A percentile compares a stretch with the other conserved stretches of the same genome.
phyloP scores from a whole-genome alignment of 495 filamentous ascomycete genomes.

The Talaromyces nanjingensis region DNA sequence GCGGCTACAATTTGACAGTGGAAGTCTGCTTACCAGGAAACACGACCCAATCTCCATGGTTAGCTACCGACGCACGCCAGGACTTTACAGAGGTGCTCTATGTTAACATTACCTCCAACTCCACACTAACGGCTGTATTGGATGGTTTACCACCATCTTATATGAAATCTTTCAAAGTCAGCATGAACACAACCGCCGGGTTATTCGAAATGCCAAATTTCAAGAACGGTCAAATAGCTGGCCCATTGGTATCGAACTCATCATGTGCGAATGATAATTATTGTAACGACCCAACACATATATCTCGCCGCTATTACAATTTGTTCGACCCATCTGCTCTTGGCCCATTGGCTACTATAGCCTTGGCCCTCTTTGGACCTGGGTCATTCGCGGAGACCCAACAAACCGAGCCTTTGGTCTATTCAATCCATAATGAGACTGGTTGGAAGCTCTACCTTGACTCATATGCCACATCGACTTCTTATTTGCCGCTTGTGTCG shows the following conservation, averaged over 20 bases:
- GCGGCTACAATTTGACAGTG: neutral
- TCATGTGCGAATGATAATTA: neutral
- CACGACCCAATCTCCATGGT: conserved; percentile 12
- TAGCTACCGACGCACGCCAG: conserved; percentile 11
- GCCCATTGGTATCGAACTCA: conserved; percentile 14
- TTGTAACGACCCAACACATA: neutral
- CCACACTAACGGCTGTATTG: conserved; percentile 3
- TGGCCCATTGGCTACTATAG: conserved; percentile 20
- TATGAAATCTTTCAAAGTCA: conserved; percentile 12
- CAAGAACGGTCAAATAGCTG: conserved; percentile 17
- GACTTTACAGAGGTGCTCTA: conserved; percentile 16
- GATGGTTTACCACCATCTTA: neutral
- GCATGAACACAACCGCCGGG: conserved; percentile 21
- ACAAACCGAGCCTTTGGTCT: neutral
- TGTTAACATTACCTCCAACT: conserved; percentile 9
- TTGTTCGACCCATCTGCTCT: neutral
- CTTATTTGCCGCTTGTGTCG: neutral
- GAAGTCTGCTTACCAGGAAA: conserved; percentile 9
- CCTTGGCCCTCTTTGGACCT: conserved; percentile 25
- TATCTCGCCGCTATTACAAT: neutral
- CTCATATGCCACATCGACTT: neutral
- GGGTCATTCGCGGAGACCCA: conserved; percentile 17
- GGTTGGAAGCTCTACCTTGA: neutral
- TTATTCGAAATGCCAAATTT: conserved; percentile 30
- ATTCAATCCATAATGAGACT: neutral